Evolutionary conservation across 78 protist genomes (phyloP).

Genomic region (slime mould (Dictyostelium discoideum)): dicty_2.7 NC_007088.5:1298001-1298500

Average conservation of each 20-base stretch:
- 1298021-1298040: constrained; percentile 60
- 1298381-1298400: no score
- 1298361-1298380: no score
- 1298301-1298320: background rate
- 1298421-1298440: no score
- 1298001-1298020: constrained; percentile 70
- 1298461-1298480: background rate
- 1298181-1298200: background rate
- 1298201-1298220: background rate
- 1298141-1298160: background rate
- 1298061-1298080: constrained; percentile 53
- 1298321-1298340: no score
- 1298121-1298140: constrained; percentile 23
- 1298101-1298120: constrained; percentile 58
- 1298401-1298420: no score
- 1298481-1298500: background rate
- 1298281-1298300: constrained; percentile 3
- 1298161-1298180: background rate
- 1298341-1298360: no score
- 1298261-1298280: background rate
- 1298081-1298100: constrained; percentile 33
- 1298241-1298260: background rate
- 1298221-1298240: background rate
- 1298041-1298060: constrained; percentile 71
- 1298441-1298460: background rate